Evolutionary conservation across 2,329 filamentous ascomycete species (phyloP), one percentile per base, ranked within the genome.

Genomic region (Ophiocordyceps robertsii): DNA sequence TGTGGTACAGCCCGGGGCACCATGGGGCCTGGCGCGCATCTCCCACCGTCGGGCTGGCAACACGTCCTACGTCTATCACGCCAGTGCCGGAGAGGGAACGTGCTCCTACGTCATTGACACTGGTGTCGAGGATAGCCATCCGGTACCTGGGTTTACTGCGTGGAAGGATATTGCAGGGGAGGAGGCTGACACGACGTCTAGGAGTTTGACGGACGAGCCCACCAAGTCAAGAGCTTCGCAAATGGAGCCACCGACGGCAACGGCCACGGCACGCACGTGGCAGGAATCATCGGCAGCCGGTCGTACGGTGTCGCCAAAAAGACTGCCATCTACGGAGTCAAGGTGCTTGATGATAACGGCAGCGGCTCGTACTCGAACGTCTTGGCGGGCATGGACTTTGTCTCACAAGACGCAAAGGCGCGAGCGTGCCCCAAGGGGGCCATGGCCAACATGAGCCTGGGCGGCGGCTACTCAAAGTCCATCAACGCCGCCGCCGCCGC

Each of bases 391-490:
- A 63, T 65, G 45, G 59, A 65, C 53, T 66, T 54, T 36, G 63
- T 64, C 29, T 3, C 9, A 3, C n/a, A 2, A 17, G 35, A 56
- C 45, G 2, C 57, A 6, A 5, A 4, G 8, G 3, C 13, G 9
- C 19, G 56, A 42, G 54, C 41, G 47, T 65, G 63, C 56, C 53
- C 56, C 47, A 60, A 55, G 35, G 64, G 66, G 21, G 56, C 62
- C 36, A 66, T 73, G 21, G 62, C 67, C 47, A 72, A 67, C 57
- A 68, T 74, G 67, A 69, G 65, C 14, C 63, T 75, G 8, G 69
- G 70, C 21, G 14, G 6, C 11, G 31, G 8, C 3, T 17, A 27
- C 3, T 41, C 30, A 16, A 14, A 41, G 12, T 17, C 31, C 4
- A 11, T 41, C 43, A 75, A 73, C 61, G 54, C 50, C 19, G 69